A percentile compares a stretch with the other conserved stretches of the same genome.
Conservation (phyloP, 805 yeast genomes). For the Candida koratica region DNA sequence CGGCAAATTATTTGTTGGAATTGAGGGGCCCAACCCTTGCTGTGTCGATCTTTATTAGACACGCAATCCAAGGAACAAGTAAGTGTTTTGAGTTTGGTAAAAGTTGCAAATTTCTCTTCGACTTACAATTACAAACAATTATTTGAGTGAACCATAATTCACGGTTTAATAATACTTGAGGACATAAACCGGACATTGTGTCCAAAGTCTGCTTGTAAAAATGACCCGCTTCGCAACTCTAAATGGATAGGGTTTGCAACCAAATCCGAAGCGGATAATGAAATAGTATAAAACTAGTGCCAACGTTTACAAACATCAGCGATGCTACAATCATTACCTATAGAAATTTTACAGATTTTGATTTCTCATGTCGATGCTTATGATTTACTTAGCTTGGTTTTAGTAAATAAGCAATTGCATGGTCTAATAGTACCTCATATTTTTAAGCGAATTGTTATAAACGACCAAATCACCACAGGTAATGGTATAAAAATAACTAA, state of each 20-base stretch:
- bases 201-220: no score
- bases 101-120: no score
- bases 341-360: constrained; percentile 18
- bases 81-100: no score
- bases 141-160: no score
- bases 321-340: constrained; percentile 20
- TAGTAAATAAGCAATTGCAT: constrained; percentile 14
- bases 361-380: constrained; percentile 13
- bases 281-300: background rate
- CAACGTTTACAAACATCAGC: background rate
- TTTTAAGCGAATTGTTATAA: constrained; percentile 17
- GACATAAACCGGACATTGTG: no score
- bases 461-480: constrained; percentile 4
- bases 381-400: constrained; percentile 16
- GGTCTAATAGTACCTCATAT: constrained; percentile 15
- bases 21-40: no score
- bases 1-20: no score
- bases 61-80: no score
- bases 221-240: background rate
- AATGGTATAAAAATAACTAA: constrained; percentile 12
- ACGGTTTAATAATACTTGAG: background rate
- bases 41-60: no score
- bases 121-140: no score
- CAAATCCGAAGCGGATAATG: constrained; percentile 2
- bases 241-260: constrained; percentile 7